Evolutionary conservation across 805 yeast species (phyloP).

Genomic region (Saccharomyces mikatae): DNA sequence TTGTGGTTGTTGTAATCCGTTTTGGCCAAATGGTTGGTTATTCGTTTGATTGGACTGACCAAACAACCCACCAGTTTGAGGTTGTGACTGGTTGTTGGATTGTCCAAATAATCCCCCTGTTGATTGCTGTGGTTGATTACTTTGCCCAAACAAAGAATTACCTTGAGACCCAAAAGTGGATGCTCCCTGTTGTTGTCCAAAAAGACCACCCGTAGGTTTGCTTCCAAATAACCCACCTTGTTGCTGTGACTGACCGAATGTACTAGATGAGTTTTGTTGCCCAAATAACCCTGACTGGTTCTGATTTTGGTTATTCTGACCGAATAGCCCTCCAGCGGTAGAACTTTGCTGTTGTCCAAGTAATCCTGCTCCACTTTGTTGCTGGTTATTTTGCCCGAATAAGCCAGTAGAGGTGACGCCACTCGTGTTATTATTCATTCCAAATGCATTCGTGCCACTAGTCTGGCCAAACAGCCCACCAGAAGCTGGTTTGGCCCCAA

Average conservation of each 20-base stretch:
- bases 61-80: slow-evolving; percentile 26
- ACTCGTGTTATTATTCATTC: slow-evolving; percentile 29
- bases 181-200: slow-evolving; percentile 24
- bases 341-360: slow-evolving; percentile 14
- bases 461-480: slow-evolving; percentile 28
- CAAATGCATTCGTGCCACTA: slow-evolving; percentile 29
- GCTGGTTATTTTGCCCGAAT: slow-evolving; percentile 25
- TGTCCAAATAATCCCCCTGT: slow-evolving; percentile 37
- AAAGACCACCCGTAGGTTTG: slow-evolving; percentile 30
- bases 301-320: slow-evolving; percentile 10
- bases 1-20: slow-evolving; percentile 17
- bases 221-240: slow-evolving; percentile 35
- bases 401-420: slow-evolving; percentile 26
- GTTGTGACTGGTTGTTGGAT: slow-evolving; percentile 15
- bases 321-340: slow-evolving; percentile 29
- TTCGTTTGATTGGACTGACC: slow-evolving; percentile 16
- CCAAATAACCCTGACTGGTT: background rate
- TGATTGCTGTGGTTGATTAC: slow-evolving; percentile 11
- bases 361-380: slow-evolving; percentile 16
- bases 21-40: slow-evolving; percentile 29
- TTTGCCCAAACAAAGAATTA: slow-evolving; percentile 30
- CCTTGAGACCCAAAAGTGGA: slow-evolving; percentile 4
- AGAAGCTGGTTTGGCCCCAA: slow-evolving; percentile 25
- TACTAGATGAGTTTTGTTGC: slow-evolving; percentile 4
- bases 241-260: slow-evolving; percentile 5